A percentile compares a stretch with the other conserved stretches of the same genome.
Evolutionary conservation across 1,284 basidiomycete species (phyloP).

Genomic region (Athelia psychrophila): DNA sequence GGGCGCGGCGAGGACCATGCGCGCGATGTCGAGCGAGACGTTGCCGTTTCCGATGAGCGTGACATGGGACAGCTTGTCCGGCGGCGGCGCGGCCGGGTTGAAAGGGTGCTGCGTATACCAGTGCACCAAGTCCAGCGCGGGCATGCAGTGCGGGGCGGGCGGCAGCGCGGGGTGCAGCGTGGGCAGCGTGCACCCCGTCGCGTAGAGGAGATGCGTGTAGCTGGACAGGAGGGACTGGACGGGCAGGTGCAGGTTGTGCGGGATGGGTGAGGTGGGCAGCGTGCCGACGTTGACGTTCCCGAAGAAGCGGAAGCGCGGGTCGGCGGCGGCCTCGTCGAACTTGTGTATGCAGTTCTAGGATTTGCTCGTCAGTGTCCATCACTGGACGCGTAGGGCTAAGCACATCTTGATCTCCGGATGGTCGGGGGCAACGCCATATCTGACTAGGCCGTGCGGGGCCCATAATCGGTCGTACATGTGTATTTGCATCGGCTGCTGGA

Average conservation of each 20-base stretch:
- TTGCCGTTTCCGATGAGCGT: conserved; percentile 95
- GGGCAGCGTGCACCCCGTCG: conserved; percentile 75
- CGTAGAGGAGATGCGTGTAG: conserved; percentile 83
- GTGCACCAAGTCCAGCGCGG: conserved; percentile 87
- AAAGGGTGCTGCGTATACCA: conserved; percentile 98
- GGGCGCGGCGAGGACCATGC: conserved; percentile 79
- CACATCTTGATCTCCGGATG: conserved; percentile 97
- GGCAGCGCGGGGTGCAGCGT: conserved; percentile 53
- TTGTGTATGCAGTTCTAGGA: conserved; percentile 93
- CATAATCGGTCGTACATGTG: conserved; percentile 94
- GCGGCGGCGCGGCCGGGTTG: conserved; percentile 50
- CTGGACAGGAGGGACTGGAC: conserved; percentile 55
- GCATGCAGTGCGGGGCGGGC: conserved; percentile 56
- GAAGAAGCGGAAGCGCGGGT: conserved; percentile 84
- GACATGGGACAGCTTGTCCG: conserved; percentile 67
- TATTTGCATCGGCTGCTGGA: conserved; percentile 58
- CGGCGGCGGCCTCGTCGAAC: conserved; percentile 77
- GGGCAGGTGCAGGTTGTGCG: conserved; percentile 52
- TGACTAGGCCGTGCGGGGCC: conserved; percentile 91
- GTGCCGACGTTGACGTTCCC: conserved; percentile 84
- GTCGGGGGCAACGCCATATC: conserved; percentile 98
- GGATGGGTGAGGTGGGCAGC: conserved; percentile 32
- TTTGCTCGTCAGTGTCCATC: neutral
- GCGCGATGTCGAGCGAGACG: conserved; percentile 91
- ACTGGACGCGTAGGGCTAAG: conserved; percentile 7